Conservation (phyloP, 108 stramenopile genomes). For the Aureococcus anophagefferens region DNA sequence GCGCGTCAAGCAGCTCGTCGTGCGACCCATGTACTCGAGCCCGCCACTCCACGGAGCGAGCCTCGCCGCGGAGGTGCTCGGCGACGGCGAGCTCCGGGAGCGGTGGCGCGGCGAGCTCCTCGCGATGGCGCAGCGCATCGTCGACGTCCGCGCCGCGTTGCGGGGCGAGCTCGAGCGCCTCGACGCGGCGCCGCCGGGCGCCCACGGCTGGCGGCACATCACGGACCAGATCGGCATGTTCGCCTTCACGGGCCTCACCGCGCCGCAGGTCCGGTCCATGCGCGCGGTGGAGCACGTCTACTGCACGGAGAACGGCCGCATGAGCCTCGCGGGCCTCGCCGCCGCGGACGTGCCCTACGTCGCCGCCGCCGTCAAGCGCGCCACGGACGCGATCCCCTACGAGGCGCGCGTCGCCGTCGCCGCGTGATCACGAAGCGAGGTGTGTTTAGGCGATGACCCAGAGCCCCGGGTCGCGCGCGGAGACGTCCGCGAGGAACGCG, state of each 20-base stretch:
- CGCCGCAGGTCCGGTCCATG: conserved; percentile 44
- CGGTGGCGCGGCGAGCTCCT: not conserved
- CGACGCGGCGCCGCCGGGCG: no score
- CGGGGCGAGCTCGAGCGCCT: not conserved
- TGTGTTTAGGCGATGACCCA: no score
- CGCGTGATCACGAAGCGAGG: no score
- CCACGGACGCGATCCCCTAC: no score
- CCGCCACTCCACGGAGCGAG: conserved; percentile 25
- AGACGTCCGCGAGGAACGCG: conserved; percentile 40
- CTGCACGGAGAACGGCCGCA: conserved; percentile 52
- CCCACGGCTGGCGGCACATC: conserved; percentile 73
- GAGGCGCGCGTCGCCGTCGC: no score
- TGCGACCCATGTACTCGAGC: conserved; percentile 35
- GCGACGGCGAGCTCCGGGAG: not conserved
- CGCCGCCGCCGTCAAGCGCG: conserved; percentile 51
- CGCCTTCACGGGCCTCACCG: conserved; percentile 53
- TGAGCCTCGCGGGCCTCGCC: conserved; percentile 57
- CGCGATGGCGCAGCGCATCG: not conserved
- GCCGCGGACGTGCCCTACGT: conserved; percentile 42
- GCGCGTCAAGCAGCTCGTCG: conserved; percentile 24
- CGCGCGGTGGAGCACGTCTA: conserved; percentile 43
- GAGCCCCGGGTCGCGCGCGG: conserved; percentile 33
- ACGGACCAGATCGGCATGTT: conserved; percentile 67
- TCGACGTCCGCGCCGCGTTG: not conserved
- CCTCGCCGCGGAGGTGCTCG: conserved; percentile 13